Conservation (phyloP, 345 rosid species). For the Salix udensis region DNA sequence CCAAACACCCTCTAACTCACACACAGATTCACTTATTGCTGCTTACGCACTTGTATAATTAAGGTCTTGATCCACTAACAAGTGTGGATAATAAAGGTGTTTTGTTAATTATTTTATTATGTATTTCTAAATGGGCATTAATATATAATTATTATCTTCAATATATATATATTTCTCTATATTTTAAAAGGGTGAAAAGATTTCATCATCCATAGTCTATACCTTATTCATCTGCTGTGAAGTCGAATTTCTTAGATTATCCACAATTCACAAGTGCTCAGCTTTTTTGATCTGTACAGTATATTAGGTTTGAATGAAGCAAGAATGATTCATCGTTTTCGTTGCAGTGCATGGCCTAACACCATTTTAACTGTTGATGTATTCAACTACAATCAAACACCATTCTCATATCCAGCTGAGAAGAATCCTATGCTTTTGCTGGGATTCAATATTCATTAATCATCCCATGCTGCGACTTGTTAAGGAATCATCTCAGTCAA, state of each 20-base stretch:
- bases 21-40: slow-evolving; percentile 11
- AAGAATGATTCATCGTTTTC: neutral
- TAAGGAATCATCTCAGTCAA: no score
- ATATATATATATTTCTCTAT: neutral
- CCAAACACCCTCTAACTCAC: neutral
- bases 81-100: slow-evolving; percentile 35
- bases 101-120: neutral
- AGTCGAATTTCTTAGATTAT: neutral
- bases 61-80: slow-evolving; percentile 44
- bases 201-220: neutral
- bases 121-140: slow-evolving; percentile 4
- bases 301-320: no score
- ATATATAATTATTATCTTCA: neutral
- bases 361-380: neutral
- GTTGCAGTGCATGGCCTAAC: neutral
- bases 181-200: neutral
- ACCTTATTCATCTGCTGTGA: neutral
- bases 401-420: no score
- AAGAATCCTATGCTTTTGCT: no score
- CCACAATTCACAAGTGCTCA: neutral
- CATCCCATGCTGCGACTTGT: no score
- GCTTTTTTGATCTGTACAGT: neutral
- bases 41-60: slow-evolving; percentile 34
- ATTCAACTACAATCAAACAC: neutral
- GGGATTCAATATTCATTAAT: no score